phyloP scores from a whole-genome alignment of 805 yeast species.

The Starmerella gropengiesseri region DNA sequence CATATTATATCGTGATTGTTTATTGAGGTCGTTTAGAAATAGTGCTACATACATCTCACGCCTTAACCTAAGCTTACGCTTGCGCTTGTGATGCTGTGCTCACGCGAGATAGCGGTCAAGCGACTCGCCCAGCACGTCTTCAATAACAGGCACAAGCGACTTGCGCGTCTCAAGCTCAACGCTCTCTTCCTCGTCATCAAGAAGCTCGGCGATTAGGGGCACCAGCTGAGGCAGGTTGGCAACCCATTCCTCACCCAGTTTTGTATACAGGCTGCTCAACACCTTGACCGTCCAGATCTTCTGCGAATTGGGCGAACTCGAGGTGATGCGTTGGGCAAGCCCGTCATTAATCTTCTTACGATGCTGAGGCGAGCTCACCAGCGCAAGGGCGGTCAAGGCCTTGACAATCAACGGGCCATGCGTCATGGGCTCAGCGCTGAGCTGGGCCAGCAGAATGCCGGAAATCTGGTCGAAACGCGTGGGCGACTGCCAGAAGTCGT shows the following conservation, averaged over 20 bases:
- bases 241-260: slow-evolving; percentile 93
- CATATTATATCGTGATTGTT: neutral
- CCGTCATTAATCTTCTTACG: slow-evolving; percentile 62
- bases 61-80: too few relatives aligned
- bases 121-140: slow-evolving; percentile 88
- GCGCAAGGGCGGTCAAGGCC: slow-evolving; percentile 65
- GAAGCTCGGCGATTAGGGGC: slow-evolving; percentile 86
- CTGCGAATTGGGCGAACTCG: slow-evolving; percentile 49
- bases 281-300: slow-evolving; percentile 73
- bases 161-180: slow-evolving; percentile 86
- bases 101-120: slow-evolving; percentile 43
- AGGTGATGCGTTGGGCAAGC: slow-evolving; percentile 50
- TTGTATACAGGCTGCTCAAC: slow-evolving; percentile 71
- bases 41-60: too few relatives aligned
- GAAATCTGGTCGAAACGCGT: slow-evolving; percentile 70
- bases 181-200: slow-evolving; percentile 91
- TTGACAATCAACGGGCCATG: slow-evolving; percentile 75
- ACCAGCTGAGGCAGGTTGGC: slow-evolving; percentile 83
- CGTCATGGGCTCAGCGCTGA: slow-evolving; percentile 48
- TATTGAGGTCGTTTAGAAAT: neutral
- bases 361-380: slow-evolving; percentile 47
- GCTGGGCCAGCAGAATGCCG: slow-evolving; percentile 52
- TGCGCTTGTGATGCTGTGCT: neutral
- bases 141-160: slow-evolving; percentile 83
- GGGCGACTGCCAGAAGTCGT: slow-evolving; percentile 88